Evolutionary conservation across 805 yeast genomes (phyloP), one percentile per base, ranked within the genome.

Genomic region (Scheffersomyces ergatensis): DNA sequence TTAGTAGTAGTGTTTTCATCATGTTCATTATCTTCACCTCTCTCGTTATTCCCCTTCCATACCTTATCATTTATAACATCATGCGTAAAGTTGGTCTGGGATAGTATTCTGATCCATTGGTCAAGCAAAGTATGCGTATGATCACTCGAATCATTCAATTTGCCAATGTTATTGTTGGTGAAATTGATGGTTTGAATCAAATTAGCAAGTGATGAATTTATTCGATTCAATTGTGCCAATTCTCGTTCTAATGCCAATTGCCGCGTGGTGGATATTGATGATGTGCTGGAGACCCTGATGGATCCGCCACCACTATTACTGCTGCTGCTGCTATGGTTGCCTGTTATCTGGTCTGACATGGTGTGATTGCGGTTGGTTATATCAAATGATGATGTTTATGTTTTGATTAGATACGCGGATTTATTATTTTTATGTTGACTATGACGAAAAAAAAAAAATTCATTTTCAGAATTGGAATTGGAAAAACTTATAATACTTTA

Each of bases 91-190:
- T 75, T 74, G 17, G 84, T 76, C 50, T 82, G 85, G 13, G 84
- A 79, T 16, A 82, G 68, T 36, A 82, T 80, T 46, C 74, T 67
- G 38, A 77, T 72, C 85, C 85, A 82, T 17, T 78, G 69, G 42
- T 77, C 82, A 18, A 82, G 57, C 19, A 82, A 60, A 19, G 65
- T 63, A 40, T 76, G 70, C 0, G 82, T 72, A 23, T 72, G 70
- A 30, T 66, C 69, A 33, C 79, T 67, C 4, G 80, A 70, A 16
- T 58, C 62, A 40, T 70, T 66, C 27, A 60, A 47, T 21, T 58
- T 54, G 16, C 49, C 44, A 12, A 77, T 51, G 37, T 68, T 59
- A 15, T 40, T 27, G 18, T 54, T 58, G 1, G 69, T 27, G 15
- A 27, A 19, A 9, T 19, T 14, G 9, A 36, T 36, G 3, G 38